Evolutionary conservation across 176 grass and related monocot genomes (phyloP).

Genomic region (Pontederia paniculata): DNA sequence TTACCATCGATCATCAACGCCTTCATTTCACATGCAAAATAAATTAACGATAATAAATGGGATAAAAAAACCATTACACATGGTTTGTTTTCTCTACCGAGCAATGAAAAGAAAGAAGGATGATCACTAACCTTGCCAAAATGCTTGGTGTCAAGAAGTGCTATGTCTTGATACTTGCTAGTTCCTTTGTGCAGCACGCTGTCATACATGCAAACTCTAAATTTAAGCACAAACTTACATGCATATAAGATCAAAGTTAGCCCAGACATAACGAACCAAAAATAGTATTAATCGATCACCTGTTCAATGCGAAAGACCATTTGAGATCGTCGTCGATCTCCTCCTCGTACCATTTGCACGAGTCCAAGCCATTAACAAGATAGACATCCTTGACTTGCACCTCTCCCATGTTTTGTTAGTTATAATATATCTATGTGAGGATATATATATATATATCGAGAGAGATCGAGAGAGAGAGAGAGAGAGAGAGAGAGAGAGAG

Average conservation of each 20-base stretch:
- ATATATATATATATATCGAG: too few relatives aligned
- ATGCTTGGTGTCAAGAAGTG: slow-evolving; percentile 64
- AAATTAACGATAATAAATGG: background rate
- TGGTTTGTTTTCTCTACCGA: too few relatives aligned
- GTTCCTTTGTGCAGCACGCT: slow-evolving; percentile 57
- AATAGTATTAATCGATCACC: slow-evolving; percentile 9
- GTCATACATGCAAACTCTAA: background rate
- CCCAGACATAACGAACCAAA: background rate
- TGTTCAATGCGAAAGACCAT: slow-evolving; percentile 47
- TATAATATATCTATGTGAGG: too few relatives aligned
- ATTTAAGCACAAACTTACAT: background rate
- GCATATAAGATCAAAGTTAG: background rate
- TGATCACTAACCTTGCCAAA: slow-evolving; percentile 52
- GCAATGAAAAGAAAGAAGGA: background rate
- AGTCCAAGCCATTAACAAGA: background rate
- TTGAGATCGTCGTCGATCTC: slow-evolving; percentile 52
- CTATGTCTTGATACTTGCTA: slow-evolving; percentile 65
- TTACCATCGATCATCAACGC: slow-evolving; percentile 67
- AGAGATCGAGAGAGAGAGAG: too few relatives aligned
- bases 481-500: too few relatives aligned
- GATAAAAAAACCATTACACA: background rate
- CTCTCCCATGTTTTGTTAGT: too few relatives aligned
- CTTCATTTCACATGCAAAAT: slow-evolving; percentile 8
- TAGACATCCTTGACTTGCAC: too few relatives aligned
- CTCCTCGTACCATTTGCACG: slow-evolving; percentile 51